Percentiles rank a stretch among this genome's conserved stretches.
phyloP scores from a whole-genome alignment of 2,329 filamentous ascomycete genomes.

The Didymella pomorum region DNA sequence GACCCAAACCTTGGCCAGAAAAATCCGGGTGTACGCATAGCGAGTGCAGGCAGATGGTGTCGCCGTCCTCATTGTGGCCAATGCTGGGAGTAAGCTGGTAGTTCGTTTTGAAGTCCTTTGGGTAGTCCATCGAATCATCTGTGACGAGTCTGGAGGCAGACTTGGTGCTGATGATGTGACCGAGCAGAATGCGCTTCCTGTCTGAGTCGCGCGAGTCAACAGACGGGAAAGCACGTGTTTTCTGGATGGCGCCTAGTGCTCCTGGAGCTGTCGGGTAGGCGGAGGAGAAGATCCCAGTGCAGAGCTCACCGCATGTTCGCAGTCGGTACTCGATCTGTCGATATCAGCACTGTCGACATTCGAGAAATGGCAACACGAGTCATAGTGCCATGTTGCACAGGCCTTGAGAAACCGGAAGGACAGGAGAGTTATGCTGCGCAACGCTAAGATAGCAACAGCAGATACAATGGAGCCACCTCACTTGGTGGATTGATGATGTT shows the following conservation, averaged over 20 bases:
- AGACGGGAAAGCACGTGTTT: slow-evolving; percentile 62
- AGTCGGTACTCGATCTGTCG: slow-evolving; percentile 78
- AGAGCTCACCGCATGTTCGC: slow-evolving; percentile 75
- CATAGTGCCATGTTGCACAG: neutral
- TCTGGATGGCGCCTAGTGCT: slow-evolving; percentile 59
- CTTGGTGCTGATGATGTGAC: slow-evolving; percentile 79
- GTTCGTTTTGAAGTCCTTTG: slow-evolving; percentile 68
- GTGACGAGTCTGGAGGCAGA: slow-evolving; percentile 69
- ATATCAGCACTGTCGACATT: neutral
- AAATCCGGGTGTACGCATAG: slow-evolving; percentile 79
- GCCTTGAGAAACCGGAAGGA: neutral
- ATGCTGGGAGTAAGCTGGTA: slow-evolving; percentile 49
- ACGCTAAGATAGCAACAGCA: neutral
- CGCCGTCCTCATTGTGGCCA: slow-evolving; percentile 76
- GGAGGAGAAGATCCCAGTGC: slow-evolving; percentile 80
- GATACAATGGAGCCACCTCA: neutral
- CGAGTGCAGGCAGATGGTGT: slow-evolving; percentile 82
- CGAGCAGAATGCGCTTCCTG: slow-evolving; percentile 72
- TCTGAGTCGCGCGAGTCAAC: slow-evolving; percentile 67
- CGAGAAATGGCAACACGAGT: neutral
- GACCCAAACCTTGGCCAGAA: slow-evolving; percentile 77
- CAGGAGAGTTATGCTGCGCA: slow-evolving; percentile 4
- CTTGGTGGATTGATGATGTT: neutral
- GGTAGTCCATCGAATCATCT: slow-evolving; percentile 79
- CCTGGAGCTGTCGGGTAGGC: slow-evolving; percentile 61